Conservation (phyloP, 1,284 basidiomycete species). For the Fomitopsis schrenkii region DNA sequence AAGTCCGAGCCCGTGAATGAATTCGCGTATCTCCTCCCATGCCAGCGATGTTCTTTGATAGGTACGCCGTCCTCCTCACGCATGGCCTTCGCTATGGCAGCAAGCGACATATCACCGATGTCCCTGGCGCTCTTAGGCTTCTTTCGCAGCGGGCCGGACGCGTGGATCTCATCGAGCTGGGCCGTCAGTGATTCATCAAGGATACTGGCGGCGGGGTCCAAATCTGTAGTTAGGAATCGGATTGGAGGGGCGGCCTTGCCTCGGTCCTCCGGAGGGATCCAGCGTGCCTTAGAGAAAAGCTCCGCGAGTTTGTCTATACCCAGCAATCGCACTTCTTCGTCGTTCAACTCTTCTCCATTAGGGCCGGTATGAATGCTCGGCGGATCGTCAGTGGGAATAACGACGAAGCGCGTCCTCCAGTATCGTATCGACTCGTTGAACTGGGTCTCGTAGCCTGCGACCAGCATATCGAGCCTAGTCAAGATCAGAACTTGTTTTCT, state of each 20-base stretch:
- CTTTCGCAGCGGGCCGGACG: conserved; percentile 66
- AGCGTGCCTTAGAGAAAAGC: conserved; percentile 78
- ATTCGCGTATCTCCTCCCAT: conserved; percentile 62
- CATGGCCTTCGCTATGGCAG: conserved; percentile 72
- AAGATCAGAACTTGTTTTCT: conserved; percentile 7
- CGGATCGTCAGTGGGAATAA: conserved; percentile 80
- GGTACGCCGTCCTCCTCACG: conserved; percentile 72
- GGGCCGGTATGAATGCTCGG: conserved; percentile 54
- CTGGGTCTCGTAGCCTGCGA: conserved; percentile 81
- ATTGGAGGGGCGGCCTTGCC: conserved; percentile 48
- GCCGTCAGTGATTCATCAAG: conserved; percentile 74
- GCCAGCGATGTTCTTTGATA: conserved; percentile 79
- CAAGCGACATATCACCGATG: conserved; percentile 57
- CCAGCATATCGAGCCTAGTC: conserved; percentile 70
- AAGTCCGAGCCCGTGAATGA: conserved; percentile 87
- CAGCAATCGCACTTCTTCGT: conserved; percentile 84
- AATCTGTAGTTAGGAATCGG: conserved; percentile 75
- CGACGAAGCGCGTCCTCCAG: conserved; percentile 94
- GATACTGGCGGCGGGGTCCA: conserved; percentile 76
- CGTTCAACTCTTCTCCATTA: conserved; percentile 68
- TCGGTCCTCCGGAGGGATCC: conserved; percentile 65
- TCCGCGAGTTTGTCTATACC: conserved; percentile 93
- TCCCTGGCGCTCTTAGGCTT: conserved; percentile 75
- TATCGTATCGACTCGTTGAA: conserved; percentile 83
- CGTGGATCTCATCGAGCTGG: conserved; percentile 77